Evolutionary conservation across 208 protist genomes (phyloP).

Genomic region (Tritrichomonas foetus): DNA sequence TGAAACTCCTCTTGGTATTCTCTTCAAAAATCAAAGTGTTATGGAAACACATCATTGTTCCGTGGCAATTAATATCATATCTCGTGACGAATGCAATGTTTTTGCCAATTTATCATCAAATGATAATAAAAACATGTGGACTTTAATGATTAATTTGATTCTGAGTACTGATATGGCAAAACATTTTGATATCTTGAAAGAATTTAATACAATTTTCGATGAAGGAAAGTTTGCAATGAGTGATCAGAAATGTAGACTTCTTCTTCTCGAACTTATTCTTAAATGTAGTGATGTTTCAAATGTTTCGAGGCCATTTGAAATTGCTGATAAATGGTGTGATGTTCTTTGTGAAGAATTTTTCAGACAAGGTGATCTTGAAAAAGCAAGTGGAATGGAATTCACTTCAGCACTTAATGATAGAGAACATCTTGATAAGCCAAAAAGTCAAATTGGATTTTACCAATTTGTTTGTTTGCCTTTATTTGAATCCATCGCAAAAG

Average conservation of each 20-base stretch:
- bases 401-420: slow-evolving; percentile 7
- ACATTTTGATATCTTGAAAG: slow-evolving; percentile 54
- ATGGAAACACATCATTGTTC: slow-evolving; percentile 64
- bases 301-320: neutral
- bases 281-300: slow-evolving; percentile 28
- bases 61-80: slow-evolving; percentile 49
- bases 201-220: neutral
- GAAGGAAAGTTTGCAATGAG: neutral
- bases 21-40: slow-evolving; percentile 62
- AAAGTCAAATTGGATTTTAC: slow-evolving; percentile 25
- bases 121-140: slow-evolving; percentile 55
- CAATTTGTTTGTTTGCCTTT: neutral
- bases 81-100: slow-evolving; percentile 48
- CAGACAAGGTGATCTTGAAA: neutral
- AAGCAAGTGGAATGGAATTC: slow-evolving; percentile 12
- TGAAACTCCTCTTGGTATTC: slow-evolving; percentile 70
- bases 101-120: slow-evolving; percentile 42
- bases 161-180: slow-evolving; percentile 59
- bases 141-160: slow-evolving; percentile 54
- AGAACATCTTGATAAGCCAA: slow-evolving; percentile 31
- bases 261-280: neutral
- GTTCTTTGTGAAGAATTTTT: slow-evolving; percentile 36
- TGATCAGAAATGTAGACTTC: neutral
- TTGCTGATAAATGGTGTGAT: slow-evolving; percentile 23
- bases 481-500: neutral